Conservation (phyloP, 2,329 filamentous ascomycete species). For the Microthyrium microscopicum region DNA sequence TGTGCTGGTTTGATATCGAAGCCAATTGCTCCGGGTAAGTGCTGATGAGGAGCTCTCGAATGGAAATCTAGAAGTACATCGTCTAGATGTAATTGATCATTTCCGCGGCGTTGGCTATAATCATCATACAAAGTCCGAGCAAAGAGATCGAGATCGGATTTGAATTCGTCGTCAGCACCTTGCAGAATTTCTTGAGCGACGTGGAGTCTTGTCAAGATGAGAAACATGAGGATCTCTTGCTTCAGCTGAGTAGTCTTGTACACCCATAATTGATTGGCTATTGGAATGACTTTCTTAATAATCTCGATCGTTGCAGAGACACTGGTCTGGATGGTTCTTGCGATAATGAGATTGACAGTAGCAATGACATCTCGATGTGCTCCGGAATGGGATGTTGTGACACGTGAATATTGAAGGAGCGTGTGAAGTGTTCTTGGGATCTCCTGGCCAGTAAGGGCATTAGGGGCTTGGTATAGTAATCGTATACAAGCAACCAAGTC, state of each 20-base stretch:
- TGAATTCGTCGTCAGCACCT: constrained; percentile 18
- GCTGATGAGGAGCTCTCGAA: too few species aligned
- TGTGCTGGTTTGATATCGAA: too few species aligned
- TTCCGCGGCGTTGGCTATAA: constrained; percentile 55
- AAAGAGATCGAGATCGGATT: constrained; percentile 43
- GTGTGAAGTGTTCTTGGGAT: constrained; percentile 39
- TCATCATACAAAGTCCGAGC: constrained; percentile 58
- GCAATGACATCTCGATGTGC: constrained; percentile 59
- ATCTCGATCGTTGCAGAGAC: constrained; percentile 43
- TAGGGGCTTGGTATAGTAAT: constrained; percentile 45
- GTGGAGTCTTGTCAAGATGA: constrained; percentile 42
- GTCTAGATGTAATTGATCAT: constrained; percentile 59
- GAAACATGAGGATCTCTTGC: constrained; percentile 56
- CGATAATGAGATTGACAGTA: constrained; percentile 55
- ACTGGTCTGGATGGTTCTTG: constrained; percentile 50
- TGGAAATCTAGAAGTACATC: too few species aligned
- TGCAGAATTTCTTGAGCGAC: constrained; percentile 18
- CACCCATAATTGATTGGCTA: constrained; percentile 64
- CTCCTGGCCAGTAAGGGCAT: constrained; percentile 45
- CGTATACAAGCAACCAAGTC: constrained; percentile 45
- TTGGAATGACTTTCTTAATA: constrained; percentile 45
- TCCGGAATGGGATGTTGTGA: constrained; percentile 41
- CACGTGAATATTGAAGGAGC: constrained; percentile 44
- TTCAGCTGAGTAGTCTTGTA: constrained; percentile 49
- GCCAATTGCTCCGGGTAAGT: too few species aligned